Evolutionary conservation across 2,329 filamentous ascomycete species (phyloP).

Genomic region (Monilinia laxa): DNA sequence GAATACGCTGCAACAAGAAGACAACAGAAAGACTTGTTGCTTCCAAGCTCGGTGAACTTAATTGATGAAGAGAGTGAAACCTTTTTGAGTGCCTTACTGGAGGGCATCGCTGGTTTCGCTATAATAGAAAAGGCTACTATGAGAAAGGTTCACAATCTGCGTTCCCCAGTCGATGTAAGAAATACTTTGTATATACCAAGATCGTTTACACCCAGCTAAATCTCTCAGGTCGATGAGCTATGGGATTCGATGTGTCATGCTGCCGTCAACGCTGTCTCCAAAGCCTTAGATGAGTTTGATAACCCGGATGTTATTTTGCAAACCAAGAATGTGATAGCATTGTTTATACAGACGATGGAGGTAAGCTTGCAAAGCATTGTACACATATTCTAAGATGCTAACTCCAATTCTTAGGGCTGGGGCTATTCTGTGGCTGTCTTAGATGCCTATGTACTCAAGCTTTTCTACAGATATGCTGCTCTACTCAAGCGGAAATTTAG

Average conservation of each 20-base stretch:
- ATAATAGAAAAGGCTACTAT: constrained; percentile 96
- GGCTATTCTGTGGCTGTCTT: constrained; percentile 80
- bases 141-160: constrained; percentile 78
- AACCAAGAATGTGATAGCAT: constrained; percentile 86
- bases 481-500: constrained; percentile 88
- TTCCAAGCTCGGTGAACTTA: constrained; percentile 74
- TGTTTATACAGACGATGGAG: constrained; percentile 99
- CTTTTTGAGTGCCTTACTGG: constrained; percentile 83
- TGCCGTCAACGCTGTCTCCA: constrained; percentile 77
- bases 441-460: constrained; percentile 78
- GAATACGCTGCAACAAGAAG: constrained; percentile 92
- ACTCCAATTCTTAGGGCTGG: constrained; percentile 64
- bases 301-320: constrained; percentile 91
- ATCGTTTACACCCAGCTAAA: constrained; percentile 25
- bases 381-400: background rate
- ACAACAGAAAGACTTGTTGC: constrained; percentile 85
- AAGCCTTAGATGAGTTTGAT: constrained; percentile 73
- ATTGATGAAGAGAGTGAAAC: constrained; percentile 77
- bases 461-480: constrained; percentile 89
- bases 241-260: constrained; percentile 98
- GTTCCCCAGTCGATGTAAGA: constrained; percentile 76
- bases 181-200: background rate
- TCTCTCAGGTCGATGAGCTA: constrained; percentile 81
- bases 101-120: constrained; percentile 93
- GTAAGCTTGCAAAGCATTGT: constrained; percentile 47